A percentile compares a stretch with the other conserved stretches of the same genome.
phyloP scores from a whole-genome alignment of 1,139 yeast genomes.

The Yamadazyma atmosphaerica region DNA sequence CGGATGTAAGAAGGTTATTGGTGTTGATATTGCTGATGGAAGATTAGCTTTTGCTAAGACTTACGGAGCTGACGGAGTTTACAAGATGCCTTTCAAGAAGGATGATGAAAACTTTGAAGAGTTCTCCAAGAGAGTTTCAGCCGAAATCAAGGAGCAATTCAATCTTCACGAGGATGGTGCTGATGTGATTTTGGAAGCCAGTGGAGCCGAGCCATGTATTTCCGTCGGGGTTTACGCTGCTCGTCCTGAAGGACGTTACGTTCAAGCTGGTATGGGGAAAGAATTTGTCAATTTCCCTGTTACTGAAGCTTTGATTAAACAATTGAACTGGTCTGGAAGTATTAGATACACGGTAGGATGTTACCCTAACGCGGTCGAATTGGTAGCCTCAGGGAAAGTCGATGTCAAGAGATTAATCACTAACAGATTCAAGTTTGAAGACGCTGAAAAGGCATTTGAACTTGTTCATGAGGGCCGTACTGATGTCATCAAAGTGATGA shows the following conservation, averaged over 20 bases:
- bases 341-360: slow-evolving; percentile 32
- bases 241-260: slow-evolving; percentile 57
- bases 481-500: slow-evolving; percentile 60
- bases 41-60: slow-evolving; percentile 29
- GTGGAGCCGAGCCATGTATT: slow-evolving; percentile 71
- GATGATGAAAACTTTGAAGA: slow-evolving; percentile 14
- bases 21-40: slow-evolving; percentile 29
- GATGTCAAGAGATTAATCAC: slow-evolving; percentile 56
- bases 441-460: slow-evolving; percentile 74
- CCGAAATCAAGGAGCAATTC: slow-evolving; percentile 14
- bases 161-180: slow-evolving; percentile 43
- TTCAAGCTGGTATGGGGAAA: slow-evolving; percentile 71
- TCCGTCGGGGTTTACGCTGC: slow-evolving; percentile 56
- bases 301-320: slow-evolving; percentile 61
- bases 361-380: slow-evolving; percentile 43
- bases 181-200: slow-evolving; percentile 60
- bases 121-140: slow-evolving; percentile 14
- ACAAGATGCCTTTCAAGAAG: slow-evolving; percentile 18
- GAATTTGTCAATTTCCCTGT: slow-evolving; percentile 65
- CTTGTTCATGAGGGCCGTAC: slow-evolving; percentile 48
- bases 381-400: slow-evolving; percentile 45
- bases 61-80: slow-evolving; percentile 22
- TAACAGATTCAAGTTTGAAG: slow-evolving; percentile 64
- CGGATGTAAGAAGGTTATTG: slow-evolving; percentile 30
- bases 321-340: slow-evolving; percentile 64